Base-by-base conservation (phyloP, 306 rosid species). In the Gastrolobium villosum region DNA sequence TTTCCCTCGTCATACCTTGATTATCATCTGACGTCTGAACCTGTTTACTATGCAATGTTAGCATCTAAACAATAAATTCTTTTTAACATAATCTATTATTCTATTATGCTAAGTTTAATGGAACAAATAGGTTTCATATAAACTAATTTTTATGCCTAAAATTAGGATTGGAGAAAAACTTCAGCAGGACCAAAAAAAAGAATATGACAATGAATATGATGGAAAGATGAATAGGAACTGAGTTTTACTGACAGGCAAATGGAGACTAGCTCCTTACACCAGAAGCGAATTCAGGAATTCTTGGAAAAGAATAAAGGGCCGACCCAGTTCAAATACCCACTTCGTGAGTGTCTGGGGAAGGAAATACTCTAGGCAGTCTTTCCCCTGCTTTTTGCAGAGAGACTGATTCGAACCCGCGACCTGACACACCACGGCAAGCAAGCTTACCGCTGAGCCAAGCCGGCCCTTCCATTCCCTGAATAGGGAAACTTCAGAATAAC, bases 1-100 rank as follows among this genome's bases (percentile, higher is more conserved):
- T 28, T 50, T 28, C n/a, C n/a, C n/a, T n/a, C n/a, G n/a, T n/a
- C n/a, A n/a, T n/a, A n/a, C n/a, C n/a, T n/a, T 28, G 56, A 45
- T 36, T 75, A 67, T 40, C 41, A 75, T 50, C 10, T 30, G 78
- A 62, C 14, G 44, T 53, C 32, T 49, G 78, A 52, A 50, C 36
- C 6, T 59, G 31, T 72, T 60, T 70, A 1, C 36, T 45, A 48
- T 37, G 79, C 36, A 43, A 67, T 28, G 80, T 31, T 31, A 40
- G 32, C 40, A 65, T 56, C 7, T 67, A 2, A 15, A 30, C 43
- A 48, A 41, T 53, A 30, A 14, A 37, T 75, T 4, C 50, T 7
- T 55, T 67, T 54, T 54, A 14, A 44, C 69, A 34, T 15, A 39
- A 64, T 76, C 54, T 26, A 61, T 62, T 62, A 46, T 61, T n/a